Evolutionary conservation across 495 filamentous ascomycete species (phyloP), one percentile per base, ranked within the genome.

Genomic region (Xylaria longipes): DNA sequence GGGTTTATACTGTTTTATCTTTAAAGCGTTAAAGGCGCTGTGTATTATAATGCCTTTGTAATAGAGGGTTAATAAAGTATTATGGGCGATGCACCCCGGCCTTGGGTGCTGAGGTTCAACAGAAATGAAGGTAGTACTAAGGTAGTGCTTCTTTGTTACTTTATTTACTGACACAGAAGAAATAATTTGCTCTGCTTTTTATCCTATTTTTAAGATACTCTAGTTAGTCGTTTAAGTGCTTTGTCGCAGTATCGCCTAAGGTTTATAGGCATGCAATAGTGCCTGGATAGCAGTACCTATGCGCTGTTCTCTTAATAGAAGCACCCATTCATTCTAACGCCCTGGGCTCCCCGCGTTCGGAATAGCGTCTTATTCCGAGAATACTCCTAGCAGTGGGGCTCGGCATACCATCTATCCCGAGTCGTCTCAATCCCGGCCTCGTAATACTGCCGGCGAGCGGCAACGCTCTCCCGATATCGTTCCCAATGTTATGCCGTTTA

Each of bases 351-450:
- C 9, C 50, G 0, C 29, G 25, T 56, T 25, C 25, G 50, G 50
- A 60, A 37, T 60, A 60, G 29, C 31, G 31, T 8, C 31, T 60
- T 60, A 35, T 60, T 15, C 56, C 56, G 56, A 60, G 20, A 20
- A 37, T 5, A 3, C 25, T 27, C 25, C 9, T 29, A 22, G 50
- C 3, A 11, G n/a, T 37, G 31, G 52, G 52, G 20, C 8, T 15
- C 56, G 29, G 56, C 29, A 11, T 3, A 35, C 56, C 15, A 35
- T 20, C 31, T 33, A 60, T 60, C 56, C 31, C 56, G 56, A 37
- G 56, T 37, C 31, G 56, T 37, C 56, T 60, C 14, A 15, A 60
- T 37, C 1, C 31, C 15, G 56, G 31, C 12, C 56, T 20, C 0
- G 29, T 35, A 33, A 37, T 56, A 27, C 7, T 3, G 31, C 11